Percentiles rank a stretch among this genome's conserved stretches.
Conservation (phyloP, 129 eudicot species). For the Escallonia herrerae region DNA sequence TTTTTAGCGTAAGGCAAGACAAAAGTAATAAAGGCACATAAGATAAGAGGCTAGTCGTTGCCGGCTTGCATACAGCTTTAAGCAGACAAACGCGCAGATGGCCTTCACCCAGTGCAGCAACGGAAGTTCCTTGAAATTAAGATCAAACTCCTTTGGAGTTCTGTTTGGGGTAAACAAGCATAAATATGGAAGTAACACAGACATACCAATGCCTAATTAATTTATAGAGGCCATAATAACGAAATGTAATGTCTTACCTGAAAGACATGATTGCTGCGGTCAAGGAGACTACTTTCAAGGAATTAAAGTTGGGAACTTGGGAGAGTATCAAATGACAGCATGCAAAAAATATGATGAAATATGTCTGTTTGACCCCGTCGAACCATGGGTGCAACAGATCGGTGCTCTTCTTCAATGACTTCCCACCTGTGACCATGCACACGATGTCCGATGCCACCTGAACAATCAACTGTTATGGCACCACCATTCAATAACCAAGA, state of each 20-base stretch:
- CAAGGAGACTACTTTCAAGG: conserved; percentile 19
- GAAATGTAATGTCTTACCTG: background rate
- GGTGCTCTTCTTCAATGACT: conserved; percentile 11
- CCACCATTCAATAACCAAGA: conserved; percentile 18
- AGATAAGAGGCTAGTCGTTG: no score
- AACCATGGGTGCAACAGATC: conserved; percentile 16
- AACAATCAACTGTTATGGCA: conserved; percentile 20
- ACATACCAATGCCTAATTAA: no score
- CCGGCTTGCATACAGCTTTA: no score
- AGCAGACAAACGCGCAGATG: no score
- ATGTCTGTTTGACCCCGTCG: conserved; percentile 10
- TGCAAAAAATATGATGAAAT: conserved; percentile 13
- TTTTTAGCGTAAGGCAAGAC: no score
- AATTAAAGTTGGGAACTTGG: conserved; percentile 18
- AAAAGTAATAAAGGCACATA: no score
- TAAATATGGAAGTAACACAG: no score
- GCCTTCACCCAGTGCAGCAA: no score
- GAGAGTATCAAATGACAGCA: conserved; percentile 4
- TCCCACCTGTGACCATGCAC: conserved; percentile 23
- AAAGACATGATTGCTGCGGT: conserved; percentile 20
- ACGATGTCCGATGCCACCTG: conserved; percentile 17
- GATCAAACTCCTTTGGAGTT: no score
- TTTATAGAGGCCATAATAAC: no score
- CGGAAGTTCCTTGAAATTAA: no score
- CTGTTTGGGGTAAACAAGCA: no score